phyloP scores from a whole-genome alignment of 2,329 filamentous ascomycete genomes.

The Pestalotiopsis sp. region DNA sequence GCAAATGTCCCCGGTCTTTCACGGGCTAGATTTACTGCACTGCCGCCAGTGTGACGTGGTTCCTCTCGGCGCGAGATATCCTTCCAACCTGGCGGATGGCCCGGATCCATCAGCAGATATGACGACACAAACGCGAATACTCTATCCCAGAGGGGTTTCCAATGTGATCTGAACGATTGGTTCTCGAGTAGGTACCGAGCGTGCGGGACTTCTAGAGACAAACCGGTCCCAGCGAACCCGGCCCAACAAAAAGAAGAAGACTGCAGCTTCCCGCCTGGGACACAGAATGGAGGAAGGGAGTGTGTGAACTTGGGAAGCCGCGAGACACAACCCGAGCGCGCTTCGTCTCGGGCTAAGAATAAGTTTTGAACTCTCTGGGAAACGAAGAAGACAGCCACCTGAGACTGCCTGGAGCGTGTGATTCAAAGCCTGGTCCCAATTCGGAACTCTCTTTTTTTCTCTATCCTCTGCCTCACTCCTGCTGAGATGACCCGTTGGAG shows the following conservation, averaged over 20 bases:
- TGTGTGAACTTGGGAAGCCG: not conserved
- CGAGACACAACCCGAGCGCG: not conserved
- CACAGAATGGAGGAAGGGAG: not conserved
- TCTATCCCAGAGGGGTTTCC: not conserved
- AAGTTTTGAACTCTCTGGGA: not conserved
- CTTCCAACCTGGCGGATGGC: not conserved
- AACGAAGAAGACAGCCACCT: not conserved
- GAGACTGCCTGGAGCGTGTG: not conserved
- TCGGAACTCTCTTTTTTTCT: not conserved
- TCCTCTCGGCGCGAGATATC: not conserved
- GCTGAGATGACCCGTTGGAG: not conserved
- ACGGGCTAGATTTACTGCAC: not conserved
- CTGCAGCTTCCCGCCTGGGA: not conserved
- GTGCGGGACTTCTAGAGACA: conserved; percentile 6
- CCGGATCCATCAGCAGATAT: not conserved
- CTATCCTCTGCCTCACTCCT: not conserved
- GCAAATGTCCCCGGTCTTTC: not conserved
- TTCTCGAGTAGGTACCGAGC: not conserved
- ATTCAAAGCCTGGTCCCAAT: not conserved
- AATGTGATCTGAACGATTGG: conserved; percentile 5
- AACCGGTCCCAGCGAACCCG: not conserved
- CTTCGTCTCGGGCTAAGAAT: not conserved
- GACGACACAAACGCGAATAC: not conserved
- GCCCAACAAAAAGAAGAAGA: not conserved
- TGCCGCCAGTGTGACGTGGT: not conserved